Evolutionary conservation across 2,329 filamentous ascomycete genomes (phyloP), one percentile per base, ranked within the genome.

Genomic region (Sarocladium kiliense): DNA sequence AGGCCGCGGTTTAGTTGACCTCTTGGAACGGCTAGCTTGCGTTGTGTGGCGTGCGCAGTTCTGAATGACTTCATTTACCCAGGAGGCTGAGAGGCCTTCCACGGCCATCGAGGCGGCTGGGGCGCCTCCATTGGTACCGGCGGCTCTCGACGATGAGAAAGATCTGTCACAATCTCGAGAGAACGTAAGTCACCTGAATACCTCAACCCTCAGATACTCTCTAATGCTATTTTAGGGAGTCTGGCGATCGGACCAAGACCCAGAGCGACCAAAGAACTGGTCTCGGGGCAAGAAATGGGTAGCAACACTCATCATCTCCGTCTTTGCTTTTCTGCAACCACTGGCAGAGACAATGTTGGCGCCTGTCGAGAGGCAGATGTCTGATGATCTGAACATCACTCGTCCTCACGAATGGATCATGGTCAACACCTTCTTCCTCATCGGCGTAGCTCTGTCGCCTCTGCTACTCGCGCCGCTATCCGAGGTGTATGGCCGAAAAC

Each of bases 361-460:
- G 6, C 53, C 53, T 3, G 53, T 41, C 19, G 39, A 44, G 37
- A 11, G 41, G 16, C 21, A 27, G 3, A 30, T 54, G 14, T 42
- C 37, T 5, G 19, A 12, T 19, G 53, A 44, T 16, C 53, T 54
- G 12, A 26, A 12, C 25, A 45, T 54, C 37, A 45, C 41, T 14
- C 10, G 23, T 6, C 41, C 41, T 23, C 23, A 45, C 21, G 41
- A 45, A 16, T 45, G 41, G 19, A 23, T 45, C 41, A 45, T 45
- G 41, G 41, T 25, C 41, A 45, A 54, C 53, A 44, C 37, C 3
- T 39, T 54, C 37, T 30, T 54, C 34, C 36, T 54, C 36, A 27
- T 54, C 36, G 51, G 32, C 34, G 19, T 41, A 4, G 51, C 18
- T 19, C 12, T 42, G n/a, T 39, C 32, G 14, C 26, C 51, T 9